Conservation (phyloP, 345 rosid species). For the Eucalyptus sideroxylon region DNA sequence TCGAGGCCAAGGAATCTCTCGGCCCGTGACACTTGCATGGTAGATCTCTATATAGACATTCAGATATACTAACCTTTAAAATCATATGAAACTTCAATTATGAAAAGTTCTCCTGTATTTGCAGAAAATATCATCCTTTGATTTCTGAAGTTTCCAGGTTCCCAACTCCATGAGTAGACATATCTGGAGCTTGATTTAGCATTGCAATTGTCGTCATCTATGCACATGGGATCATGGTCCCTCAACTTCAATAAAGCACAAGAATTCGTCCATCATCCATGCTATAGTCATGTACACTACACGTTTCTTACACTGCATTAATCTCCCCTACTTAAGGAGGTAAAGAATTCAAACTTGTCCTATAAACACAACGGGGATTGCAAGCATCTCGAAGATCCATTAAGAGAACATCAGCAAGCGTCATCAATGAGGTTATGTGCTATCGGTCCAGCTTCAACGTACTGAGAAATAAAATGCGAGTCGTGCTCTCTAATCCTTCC, state of each 20-base stretch:
- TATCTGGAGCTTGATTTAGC: conserved; percentile 39
- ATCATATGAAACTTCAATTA: conserved; percentile 49
- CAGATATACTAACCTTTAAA: conserved; percentile 41
- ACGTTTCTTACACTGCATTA: too few relatives aligned
- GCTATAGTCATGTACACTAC: too few relatives aligned
- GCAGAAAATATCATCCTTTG: conserved; percentile 64
- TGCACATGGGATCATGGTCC: too few relatives aligned
- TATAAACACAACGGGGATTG: too few relatives aligned
- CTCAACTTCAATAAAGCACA: too few relatives aligned
- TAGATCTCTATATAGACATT: conserved; percentile 64
- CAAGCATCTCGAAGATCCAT: too few relatives aligned
- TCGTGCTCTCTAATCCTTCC: conserved; percentile 21
- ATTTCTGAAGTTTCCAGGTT: conserved; percentile 36
- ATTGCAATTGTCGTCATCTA: neutral
- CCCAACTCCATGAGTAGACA: conserved; percentile 78
- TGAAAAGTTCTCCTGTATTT: conserved; percentile 79
- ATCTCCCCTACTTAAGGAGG: too few relatives aligned
- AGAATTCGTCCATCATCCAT: too few relatives aligned
- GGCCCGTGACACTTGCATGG: too few relatives aligned
- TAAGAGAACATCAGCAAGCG: too few relatives aligned
- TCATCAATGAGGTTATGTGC: conserved; percentile 45
- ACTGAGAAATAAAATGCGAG: conserved; percentile 35
- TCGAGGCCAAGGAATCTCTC: too few relatives aligned
- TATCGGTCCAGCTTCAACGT: conserved; percentile 65
- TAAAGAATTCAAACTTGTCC: too few relatives aligned